phyloP scores from a whole-genome alignment of 73 alveolate species.

The Effrenium voratum region DNA sequence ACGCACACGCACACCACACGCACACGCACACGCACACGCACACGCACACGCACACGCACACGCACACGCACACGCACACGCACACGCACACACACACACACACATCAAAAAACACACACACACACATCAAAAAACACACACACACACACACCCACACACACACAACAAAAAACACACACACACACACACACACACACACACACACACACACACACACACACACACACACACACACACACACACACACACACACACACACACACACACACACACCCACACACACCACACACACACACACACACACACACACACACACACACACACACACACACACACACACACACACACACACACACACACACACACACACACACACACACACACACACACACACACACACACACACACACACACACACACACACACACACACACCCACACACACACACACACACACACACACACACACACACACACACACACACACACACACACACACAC shows the following conservation, averaged over 20 bases:
- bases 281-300: constrained; percentile 7
- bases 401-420: neutral
- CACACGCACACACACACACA: constrained; percentile 46
- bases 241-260: constrained; percentile 50
- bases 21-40: constrained; percentile 64
- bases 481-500: too few species aligned
- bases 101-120: constrained; percentile 44
- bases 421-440: neutral
- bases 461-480: too few species aligned
- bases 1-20: constrained; percentile 47
- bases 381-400: neutral
- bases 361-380: constrained; percentile 43
- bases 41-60: constrained; percentile 52
- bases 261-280: constrained; percentile 47
- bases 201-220: constrained; percentile 36
- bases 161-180: constrained; percentile 29
- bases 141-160: constrained; percentile 72
- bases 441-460: too few species aligned
- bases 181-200: constrained; percentile 50
- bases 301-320: constrained; percentile 45
- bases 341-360: constrained; percentile 42
- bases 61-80: constrained; percentile 39
- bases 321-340: constrained; percentile 19
- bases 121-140: constrained; percentile 28
- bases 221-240: constrained; percentile 50